A percentile compares a stretch with the other conserved stretches of the same genome.
Evolutionary conservation across 805 yeast genomes (phyloP).

Genomic region (Cyberlindnera misumaiensis): DNA sequence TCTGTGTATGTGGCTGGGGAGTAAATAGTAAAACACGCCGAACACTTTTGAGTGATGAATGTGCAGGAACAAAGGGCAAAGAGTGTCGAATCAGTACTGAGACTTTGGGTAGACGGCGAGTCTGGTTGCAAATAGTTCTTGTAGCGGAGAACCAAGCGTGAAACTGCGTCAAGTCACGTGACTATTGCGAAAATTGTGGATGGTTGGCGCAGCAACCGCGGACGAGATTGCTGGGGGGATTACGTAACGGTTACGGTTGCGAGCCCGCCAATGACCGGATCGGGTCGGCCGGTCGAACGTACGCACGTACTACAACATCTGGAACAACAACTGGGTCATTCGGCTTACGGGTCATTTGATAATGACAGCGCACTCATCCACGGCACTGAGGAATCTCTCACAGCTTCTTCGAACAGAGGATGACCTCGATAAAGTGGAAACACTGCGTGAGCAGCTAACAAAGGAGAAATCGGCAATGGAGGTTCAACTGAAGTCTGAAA

Average conservation of each 20-base stretch:
- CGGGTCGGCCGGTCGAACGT: no score
- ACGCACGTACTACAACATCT: no score
- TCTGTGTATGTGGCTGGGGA: not conserved
- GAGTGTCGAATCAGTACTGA: not conserved
- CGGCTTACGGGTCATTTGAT: no score
- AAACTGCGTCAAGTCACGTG: constrained; percentile 3
- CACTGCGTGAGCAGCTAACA: constrained; percentile 45
- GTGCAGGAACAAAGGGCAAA: not conserved
- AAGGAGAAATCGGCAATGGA: constrained; percentile 75
- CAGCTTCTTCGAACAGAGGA: constrained; percentile 31
- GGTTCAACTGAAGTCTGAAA: constrained; percentile 34
- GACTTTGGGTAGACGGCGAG: not conserved
- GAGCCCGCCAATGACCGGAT: no score
- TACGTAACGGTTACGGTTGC: no score
- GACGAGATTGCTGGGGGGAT: no score
- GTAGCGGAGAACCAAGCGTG: constrained; percentile 2
- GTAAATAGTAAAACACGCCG: not conserved
- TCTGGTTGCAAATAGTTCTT: not conserved
- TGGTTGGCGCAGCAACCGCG: no score
- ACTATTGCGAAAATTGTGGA: no score
- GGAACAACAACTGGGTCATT: no score
- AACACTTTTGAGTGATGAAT: not conserved
- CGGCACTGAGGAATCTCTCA: constrained; percentile 25
- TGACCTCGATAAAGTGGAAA: constrained; percentile 48
- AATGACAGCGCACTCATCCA: constrained; percentile 1